phyloP scores from a whole-genome alignment of 306 rosid genomes.

The Senna tora region DNA sequence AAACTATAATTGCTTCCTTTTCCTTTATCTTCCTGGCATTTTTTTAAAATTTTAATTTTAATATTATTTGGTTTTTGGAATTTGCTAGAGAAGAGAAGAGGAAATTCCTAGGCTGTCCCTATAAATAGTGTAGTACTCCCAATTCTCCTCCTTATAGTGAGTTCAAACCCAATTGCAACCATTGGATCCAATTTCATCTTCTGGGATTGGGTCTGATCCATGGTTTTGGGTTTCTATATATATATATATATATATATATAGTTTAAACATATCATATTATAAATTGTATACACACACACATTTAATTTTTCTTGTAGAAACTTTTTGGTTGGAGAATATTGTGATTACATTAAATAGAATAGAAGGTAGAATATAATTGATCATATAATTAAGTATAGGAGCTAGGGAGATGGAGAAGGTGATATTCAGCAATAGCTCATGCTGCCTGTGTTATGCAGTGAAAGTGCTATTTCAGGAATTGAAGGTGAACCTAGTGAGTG shows the following conservation, averaged over 20 bases:
- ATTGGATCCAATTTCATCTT: slow-evolving; percentile 55
- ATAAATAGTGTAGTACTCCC: slow-evolving; percentile 74
- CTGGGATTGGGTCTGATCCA: slow-evolving; percentile 58
- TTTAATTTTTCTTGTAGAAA: too few relatives aligned
- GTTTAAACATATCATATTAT: slow-evolving; percentile 19
- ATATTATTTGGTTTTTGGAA: too few relatives aligned
- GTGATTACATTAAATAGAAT: too few relatives aligned
- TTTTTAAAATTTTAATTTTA: too few relatives aligned
- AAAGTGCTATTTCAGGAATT: slow-evolving; percentile 72
- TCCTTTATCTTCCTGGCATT: too few relatives aligned
- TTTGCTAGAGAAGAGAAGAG: too few relatives aligned
- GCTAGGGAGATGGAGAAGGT: slow-evolving; percentile 81
- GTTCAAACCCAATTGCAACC: slow-evolving; percentile 47
- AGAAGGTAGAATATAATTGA: too few relatives aligned
- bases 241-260: too few relatives aligned
- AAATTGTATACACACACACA: too few relatives aligned
- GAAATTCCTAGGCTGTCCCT: slow-evolving; percentile 54
- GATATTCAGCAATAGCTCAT: slow-evolving; percentile 93
- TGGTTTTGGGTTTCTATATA: slow-evolving; percentile 53
- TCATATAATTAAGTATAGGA: too few relatives aligned
- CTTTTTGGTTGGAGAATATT: slow-evolving; percentile 30
- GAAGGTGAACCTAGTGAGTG: slow-evolving; percentile 55
- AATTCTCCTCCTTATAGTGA: slow-evolving; percentile 43
- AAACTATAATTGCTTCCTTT: too few relatives aligned
- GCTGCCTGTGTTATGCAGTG: slow-evolving; percentile 89